Percentiles rank a stretch among this genome's conserved stretches.
phyloP scores from a whole-genome alignment of 352 stramenopile genomes.

The Globisporangium cylindrosporum region DNA sequence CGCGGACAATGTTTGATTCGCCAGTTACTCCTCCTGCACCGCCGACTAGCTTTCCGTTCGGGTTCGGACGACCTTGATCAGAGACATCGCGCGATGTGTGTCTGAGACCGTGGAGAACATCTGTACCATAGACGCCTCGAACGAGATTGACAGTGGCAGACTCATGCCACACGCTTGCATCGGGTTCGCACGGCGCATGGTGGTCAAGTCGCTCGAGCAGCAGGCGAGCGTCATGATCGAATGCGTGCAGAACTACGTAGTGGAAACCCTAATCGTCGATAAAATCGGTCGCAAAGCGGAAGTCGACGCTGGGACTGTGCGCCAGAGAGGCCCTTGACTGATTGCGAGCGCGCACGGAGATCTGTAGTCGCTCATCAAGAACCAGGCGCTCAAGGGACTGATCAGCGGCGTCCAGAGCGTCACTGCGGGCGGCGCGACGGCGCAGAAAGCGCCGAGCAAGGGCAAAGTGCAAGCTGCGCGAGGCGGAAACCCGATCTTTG shows the following conservation, averaged over 20 bases:
- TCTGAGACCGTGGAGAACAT: conserved; percentile 64
- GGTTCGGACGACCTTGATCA: conserved; percentile 83
- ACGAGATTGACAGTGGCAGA: conserved; percentile 90
- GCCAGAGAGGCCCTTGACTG: conserved; percentile 74
- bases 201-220: conserved; percentile 67
- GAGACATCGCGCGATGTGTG: conserved; percentile 71
- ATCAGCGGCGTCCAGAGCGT: conserved; percentile 60
- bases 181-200: conserved; percentile 72
- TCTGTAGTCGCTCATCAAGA: conserved; percentile 64
- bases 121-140: conserved; percentile 89
- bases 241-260: conserved; percentile 90
- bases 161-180: conserved; percentile 72
- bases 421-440: background rate
- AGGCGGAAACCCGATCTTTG: conserved; percentile 65
- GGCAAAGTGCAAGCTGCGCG: conserved; percentile 47
- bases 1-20: no score
- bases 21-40: no score
- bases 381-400: conserved; percentile 64
- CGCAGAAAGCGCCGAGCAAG: conserved; percentile 26
- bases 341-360: conserved; percentile 44
- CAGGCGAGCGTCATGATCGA: conserved; percentile 85
- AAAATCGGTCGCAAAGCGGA: conserved; percentile 84
- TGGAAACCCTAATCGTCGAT: conserved; percentile 86
- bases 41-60: no score
- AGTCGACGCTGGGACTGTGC: conserved; percentile 64